Conservation (phyloP, 768 basidiomycete species). For the Boletus insuetus region DNA sequence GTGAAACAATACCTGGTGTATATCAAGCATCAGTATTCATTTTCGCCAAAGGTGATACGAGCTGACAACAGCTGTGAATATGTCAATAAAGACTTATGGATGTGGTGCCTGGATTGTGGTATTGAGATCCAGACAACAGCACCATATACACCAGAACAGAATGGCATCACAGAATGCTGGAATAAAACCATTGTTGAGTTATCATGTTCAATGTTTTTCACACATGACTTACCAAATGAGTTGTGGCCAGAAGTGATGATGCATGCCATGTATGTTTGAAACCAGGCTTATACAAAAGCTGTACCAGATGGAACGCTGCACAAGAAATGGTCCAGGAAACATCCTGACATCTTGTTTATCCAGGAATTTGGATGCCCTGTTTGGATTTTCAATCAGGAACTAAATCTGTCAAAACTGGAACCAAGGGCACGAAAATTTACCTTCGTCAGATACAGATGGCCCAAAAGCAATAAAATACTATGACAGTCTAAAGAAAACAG, state of each 20-base stretch:
- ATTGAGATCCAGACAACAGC: conserved; percentile 32
- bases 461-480: background rate
- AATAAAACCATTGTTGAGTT: conserved; percentile 35
- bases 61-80: background rate
- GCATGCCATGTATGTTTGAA: background rate
- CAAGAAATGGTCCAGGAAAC: background rate
- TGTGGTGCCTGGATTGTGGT: conserved; percentile 9
- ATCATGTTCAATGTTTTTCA: conserved; percentile 31
- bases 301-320: background rate
- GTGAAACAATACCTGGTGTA: background rate
- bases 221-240: conserved; percentile 9
- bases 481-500: background rate
- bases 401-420: background rate
- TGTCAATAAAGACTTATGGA: background rate
- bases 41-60: background rate
- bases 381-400: background rate
- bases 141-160: conserved; percentile 38
- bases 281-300: background rate
- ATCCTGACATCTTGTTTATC: background rate
- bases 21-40: background rate
- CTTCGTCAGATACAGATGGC: background rate
- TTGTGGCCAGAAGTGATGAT: conserved; percentile 18
- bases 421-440: background rate
- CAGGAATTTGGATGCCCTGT: background rate
- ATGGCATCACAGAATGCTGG: conserved; percentile 37